A percentile compares a stretch with the other conserved stretches of the same genome.
Evolutionary conservation across 2,329 filamentous ascomycete genomes (phyloP).

Genomic region (Colletotrichum cuscutae): DNA sequence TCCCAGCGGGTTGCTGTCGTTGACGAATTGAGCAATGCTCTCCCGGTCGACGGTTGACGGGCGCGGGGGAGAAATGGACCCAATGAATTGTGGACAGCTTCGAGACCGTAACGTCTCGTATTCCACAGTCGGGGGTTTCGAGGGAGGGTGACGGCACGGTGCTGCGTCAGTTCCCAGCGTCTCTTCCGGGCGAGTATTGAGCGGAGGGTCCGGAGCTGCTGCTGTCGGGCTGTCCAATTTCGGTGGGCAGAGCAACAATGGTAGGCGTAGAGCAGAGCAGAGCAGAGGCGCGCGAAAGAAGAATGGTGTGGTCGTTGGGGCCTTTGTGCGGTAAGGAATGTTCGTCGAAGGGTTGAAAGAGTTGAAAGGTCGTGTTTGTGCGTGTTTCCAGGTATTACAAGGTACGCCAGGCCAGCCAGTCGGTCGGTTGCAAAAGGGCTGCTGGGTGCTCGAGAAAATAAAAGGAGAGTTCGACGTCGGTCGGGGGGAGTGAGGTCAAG

Average conservation of each 20-base stretch:
- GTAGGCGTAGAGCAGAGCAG: slow-evolving; percentile 5
- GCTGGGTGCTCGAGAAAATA: slow-evolving; percentile 31
- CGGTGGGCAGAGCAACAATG: slow-evolving; percentile 21
- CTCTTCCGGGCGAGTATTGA: slow-evolving; percentile 4
- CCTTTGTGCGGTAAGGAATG: slow-evolving; percentile 27
- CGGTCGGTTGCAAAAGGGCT: slow-evolving; percentile 19
- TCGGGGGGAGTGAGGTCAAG: slow-evolving; percentile 36
- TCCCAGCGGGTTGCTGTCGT: slow-evolving; percentile 13
- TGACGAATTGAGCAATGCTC: slow-evolving; percentile 23
- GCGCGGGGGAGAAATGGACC: slow-evolving; percentile 14
- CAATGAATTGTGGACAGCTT: slow-evolving; percentile 23
- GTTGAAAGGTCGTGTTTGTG: slow-evolving; percentile 20
- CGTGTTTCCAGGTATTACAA: slow-evolving; percentile 36
- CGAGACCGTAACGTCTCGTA: slow-evolving; percentile 21
- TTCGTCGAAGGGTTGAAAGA: slow-evolving; percentile 28
- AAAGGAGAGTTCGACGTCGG: slow-evolving; percentile 33
- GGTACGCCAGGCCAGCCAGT: slow-evolving; percentile 32
- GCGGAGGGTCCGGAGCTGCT: slow-evolving; percentile 3
- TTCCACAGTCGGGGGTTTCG: slow-evolving; percentile 17
- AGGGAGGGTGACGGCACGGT: not conserved
- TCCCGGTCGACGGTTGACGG: slow-evolving; percentile 6
- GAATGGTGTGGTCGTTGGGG: not conserved
- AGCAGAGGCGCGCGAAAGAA: slow-evolving; percentile 21
- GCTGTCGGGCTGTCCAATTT: slow-evolving; percentile 1
- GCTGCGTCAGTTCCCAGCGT: slow-evolving; percentile 13